These are phyloP conservation scores for Nadsonia fulvescens DNA, from an alignment of 805 yeast species.

Conservation along the genomic window DNA sequence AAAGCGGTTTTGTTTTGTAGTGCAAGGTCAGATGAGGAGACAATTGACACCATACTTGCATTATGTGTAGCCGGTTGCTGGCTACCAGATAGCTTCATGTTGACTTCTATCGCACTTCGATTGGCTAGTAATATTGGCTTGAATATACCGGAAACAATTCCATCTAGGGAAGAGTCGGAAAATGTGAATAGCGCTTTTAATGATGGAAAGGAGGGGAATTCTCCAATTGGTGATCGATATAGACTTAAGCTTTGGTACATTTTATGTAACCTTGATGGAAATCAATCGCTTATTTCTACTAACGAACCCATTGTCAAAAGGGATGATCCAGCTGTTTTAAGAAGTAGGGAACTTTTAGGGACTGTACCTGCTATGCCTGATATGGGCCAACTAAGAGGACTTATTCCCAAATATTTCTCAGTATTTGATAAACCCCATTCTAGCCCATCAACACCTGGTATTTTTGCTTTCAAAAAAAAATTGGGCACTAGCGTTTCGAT, in stretches of 20 bases:
- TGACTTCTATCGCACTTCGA: conserved; percentile 51
- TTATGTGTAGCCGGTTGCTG: conserved; percentile 50
- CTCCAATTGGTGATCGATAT: conserved; percentile 21
- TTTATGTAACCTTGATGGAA: conserved; percentile 47
- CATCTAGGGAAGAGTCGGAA: conserved; percentile 2
- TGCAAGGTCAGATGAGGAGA: conserved; percentile 23
- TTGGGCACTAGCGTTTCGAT: conserved; percentile 2
- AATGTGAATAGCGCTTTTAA: conserved; percentile 2
- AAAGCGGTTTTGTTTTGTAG: conserved; percentile 17
- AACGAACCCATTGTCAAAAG: conserved; percentile 36
- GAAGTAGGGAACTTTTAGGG: conserved; percentile 25
- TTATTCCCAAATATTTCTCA: too few relatives aligned
- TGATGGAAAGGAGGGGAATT: conserved; percentile 6
- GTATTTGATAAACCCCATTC: too few relatives aligned
- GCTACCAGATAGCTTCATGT: conserved; percentile 47
- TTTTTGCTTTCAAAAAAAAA: too few relatives aligned
- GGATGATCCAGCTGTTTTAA: conserved; percentile 25
- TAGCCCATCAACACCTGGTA: too few relatives aligned
- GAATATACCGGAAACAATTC: conserved; percentile 15
- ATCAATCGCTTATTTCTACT: conserved; percentile 43
- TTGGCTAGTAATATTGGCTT: conserved; percentile 37
- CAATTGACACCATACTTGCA: conserved; percentile 46
- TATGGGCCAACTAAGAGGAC: too few relatives aligned
- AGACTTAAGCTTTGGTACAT: conserved; percentile 48
- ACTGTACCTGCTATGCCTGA: too few relatives aligned